Conservation (phyloP, 352 stramenopile genomes). For the Pythium pyrilobum region DNA sequence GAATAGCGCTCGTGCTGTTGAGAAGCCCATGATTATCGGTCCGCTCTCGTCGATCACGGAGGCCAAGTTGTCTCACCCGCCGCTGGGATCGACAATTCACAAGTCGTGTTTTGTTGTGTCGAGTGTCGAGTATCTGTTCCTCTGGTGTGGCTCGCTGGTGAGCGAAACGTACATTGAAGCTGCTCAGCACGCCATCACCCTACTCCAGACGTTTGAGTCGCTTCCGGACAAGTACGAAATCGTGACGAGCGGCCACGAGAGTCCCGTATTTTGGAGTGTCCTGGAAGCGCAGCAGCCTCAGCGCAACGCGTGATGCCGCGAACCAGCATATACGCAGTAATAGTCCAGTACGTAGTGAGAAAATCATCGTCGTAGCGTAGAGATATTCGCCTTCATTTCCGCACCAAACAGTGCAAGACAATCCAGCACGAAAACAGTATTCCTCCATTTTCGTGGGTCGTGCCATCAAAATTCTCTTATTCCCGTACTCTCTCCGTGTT, state of each 20-base stretch:
- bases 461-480: no score
- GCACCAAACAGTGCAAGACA: no score
- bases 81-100: conserved; percentile 34
- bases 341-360: no score
- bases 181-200: conserved; percentile 46
- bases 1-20: conserved; percentile 23
- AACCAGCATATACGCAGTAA: no score
- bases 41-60: conserved; percentile 45
- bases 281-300: conserved; percentile 36
- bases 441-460: not conserved
- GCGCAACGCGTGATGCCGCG: conserved; percentile 18
- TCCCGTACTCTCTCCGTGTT: no score
- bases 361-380: no score
- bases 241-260: conserved; percentile 64
- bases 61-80: conserved; percentile 48
- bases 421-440: not conserved
- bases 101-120: conserved; percentile 67
- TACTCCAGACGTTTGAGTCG: conserved; percentile 72
- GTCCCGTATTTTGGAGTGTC: conserved; percentile 63
- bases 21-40: conserved; percentile 55
- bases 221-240: conserved; percentile 73
- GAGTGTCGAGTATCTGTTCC: conserved; percentile 68
- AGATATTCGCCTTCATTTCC: no score
- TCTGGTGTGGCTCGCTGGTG: conserved; percentile 72
- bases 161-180: conserved; percentile 46